Conservation (phyloP, 2,329 filamentous ascomycete genomes). For the Cercospora janseana region DNA sequence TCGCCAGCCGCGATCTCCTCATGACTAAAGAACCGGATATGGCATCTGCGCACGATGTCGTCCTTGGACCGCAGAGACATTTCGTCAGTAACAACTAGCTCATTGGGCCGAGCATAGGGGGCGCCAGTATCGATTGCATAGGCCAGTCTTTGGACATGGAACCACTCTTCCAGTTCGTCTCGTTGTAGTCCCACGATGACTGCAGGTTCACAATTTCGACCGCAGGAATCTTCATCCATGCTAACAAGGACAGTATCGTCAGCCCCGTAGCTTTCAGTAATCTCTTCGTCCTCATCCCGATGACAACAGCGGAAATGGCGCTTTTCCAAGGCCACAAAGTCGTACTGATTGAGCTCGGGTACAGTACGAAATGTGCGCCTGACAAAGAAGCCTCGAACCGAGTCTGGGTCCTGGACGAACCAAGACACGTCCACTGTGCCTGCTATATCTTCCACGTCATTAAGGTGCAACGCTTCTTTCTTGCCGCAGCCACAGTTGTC, state of each 20-base stretch:
- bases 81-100: slow-evolving; percentile 57
- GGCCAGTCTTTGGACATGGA: slow-evolving; percentile 22
- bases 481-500: slow-evolving; percentile 70
- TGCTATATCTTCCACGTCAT: slow-evolving; percentile 60
- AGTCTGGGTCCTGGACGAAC: slow-evolving; percentile 54
- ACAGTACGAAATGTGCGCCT: slow-evolving; percentile 65
- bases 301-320: slow-evolving; percentile 48
- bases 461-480: slow-evolving; percentile 48
- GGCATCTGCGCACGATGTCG: slow-evolving; percentile 57
- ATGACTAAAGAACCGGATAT: slow-evolving; percentile 55
- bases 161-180: slow-evolving; percentile 37
- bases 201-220: slow-evolving; percentile 54
- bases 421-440: slow-evolving; percentile 57
- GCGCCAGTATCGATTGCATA: slow-evolving; percentile 1
- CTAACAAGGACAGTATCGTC: slow-evolving; percentile 62
- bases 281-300: slow-evolving; percentile 34
- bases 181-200: slow-evolving; percentile 50
- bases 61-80: slow-evolving; percentile 35
- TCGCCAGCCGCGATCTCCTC: slow-evolving; percentile 30
- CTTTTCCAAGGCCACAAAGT: slow-evolving; percentile 59
- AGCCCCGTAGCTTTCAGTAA: slow-evolving; percentile 38
- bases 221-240: slow-evolving; percentile 19
- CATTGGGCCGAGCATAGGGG: slow-evolving; percentile 50
- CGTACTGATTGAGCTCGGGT: slow-evolving; percentile 46
- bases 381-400: slow-evolving; percentile 59